A percentile compares a stretch with the other conserved stretches of the same genome.
Conservation (phyloP, 2,329 filamentous ascomycete species). For the Xylariales sp. region DNA sequence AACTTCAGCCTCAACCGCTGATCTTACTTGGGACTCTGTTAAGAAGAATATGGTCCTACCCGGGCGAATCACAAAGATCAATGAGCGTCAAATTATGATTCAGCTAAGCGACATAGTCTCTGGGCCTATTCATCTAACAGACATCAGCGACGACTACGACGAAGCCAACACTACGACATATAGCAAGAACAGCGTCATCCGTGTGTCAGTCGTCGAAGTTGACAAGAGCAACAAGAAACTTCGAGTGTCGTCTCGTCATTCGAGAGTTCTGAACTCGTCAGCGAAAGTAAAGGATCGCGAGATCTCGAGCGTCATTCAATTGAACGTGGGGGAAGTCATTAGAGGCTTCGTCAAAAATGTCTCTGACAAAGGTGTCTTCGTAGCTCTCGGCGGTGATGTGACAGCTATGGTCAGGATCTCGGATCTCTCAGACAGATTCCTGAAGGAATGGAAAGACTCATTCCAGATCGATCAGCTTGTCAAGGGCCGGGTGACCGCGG, state of each 20-base stretch:
- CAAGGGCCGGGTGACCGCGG: conserved; percentile 73
- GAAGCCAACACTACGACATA: conserved; percentile 71
- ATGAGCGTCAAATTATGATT: conserved; percentile 77
- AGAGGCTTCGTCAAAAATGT: conserved; percentile 92
- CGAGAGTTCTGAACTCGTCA: conserved; percentile 82
- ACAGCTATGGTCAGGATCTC: conserved; percentile 80
- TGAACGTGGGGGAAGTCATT: conserved; percentile 73
- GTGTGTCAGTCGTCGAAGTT: conserved; percentile 77
- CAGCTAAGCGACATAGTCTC: conserved; percentile 78
- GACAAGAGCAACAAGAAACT: conserved; percentile 82
- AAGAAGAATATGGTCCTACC: conserved; percentile 77
- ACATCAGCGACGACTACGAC: conserved; percentile 81
- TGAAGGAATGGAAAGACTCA: conserved; percentile 92
- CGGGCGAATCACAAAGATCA: conserved; percentile 78
- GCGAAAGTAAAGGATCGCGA: conserved; percentile 77
- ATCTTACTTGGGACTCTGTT: conserved; percentile 65
- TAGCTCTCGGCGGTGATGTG: conserved; percentile 75
- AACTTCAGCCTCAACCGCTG: conserved; percentile 51
- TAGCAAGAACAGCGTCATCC: conserved; percentile 79
- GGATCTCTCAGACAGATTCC: conserved; percentile 82
- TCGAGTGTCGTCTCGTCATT: conserved; percentile 76
- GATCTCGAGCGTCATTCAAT: conserved; percentile 63
- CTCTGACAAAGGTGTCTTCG: conserved; percentile 82
- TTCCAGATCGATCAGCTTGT: conserved; percentile 90
- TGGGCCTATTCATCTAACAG: conserved; percentile 75